Base-by-base conservation (phyloP, 2,329 filamentous ascomycete species). In the Aspergillus proliferans region DNA sequence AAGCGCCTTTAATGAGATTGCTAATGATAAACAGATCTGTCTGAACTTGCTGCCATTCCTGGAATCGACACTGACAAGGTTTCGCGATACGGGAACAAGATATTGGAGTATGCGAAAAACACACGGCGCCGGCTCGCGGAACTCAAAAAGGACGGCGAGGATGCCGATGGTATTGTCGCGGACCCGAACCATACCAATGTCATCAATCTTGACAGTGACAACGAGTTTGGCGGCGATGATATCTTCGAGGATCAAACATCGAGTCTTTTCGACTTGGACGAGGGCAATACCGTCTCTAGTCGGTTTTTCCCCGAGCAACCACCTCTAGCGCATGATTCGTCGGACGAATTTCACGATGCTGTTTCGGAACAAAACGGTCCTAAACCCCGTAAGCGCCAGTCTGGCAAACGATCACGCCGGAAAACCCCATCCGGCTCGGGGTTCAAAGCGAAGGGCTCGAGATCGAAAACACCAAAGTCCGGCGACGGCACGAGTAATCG, bases 151-250 rank as follows among this genome's bases (percentile, higher is more conserved):
- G 72, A 77, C 18, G 66, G 66, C 12, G 64, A 68, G 4, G 60
- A 72, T 26, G 75, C 73, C 2, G 79, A 82, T 53, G 76, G 76
- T 36, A 58, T 69, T 61, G 64, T 73, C 19, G 68, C 67, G 21
- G 71, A 73, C 52, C 70, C 66, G 8, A 73, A 75, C 39, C 72
- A 75, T 45, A 69, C 70, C 48, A 76, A 73, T 52, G 71, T 71
- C 45, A 67, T 74, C 52, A 70, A 68, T 47, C 63, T 73, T 46
- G 34, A 38, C 43, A 72, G 70, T 49, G 62, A 69, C 40, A 69
- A 73, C 30, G 71, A 75, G 26, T 66, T 65, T 48, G 63, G 57
- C 53, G 64, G 63, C 24, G 65, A 54, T 4, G 60, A 67, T 43
- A 53, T 66, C 21, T 64, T 69, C 22, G 54, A 57, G 18, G 61